A percentile compares a stretch with the other conserved stretches of the same genome.
Conservation (phyloP, 768 basidiomycete species). For the Termitomyces sp. region DNA sequence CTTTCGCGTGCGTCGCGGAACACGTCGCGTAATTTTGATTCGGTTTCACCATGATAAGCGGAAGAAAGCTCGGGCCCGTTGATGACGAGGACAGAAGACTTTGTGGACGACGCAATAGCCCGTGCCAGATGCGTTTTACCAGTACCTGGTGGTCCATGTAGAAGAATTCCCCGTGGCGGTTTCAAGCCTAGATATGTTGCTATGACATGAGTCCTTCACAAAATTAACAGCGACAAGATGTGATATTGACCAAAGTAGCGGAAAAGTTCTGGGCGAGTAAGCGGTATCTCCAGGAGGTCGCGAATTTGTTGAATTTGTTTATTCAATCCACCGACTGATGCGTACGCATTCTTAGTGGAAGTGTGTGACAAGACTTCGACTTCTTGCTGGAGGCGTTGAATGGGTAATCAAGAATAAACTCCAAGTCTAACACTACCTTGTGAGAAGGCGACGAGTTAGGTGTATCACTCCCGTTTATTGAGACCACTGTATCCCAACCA, state of each 20-base stretch:
- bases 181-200: constrained; percentile 55
- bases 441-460: constrained; percentile 19
- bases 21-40: constrained; percentile 82
- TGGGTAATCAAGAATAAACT: constrained; percentile 6
- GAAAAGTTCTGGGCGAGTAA: constrained; percentile 79
- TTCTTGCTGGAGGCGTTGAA: constrained; percentile 30
- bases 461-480: constrained; percentile 30
- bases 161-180: constrained; percentile 91
- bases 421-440: constrained; percentile 24
- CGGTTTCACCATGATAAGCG: constrained; percentile 97
- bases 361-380: constrained; percentile 41
- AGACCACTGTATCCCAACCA: constrained; percentile 63
- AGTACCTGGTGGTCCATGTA: constrained; percentile 95
- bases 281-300: constrained; percentile 80
- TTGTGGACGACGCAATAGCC: constrained; percentile 85
- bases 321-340: constrained; percentile 80
- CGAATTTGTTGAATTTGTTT: constrained; percentile 84
- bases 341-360: constrained; percentile 55
- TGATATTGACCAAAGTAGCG: constrained; percentile 57
- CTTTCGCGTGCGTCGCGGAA: constrained; percentile 78
- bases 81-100: constrained; percentile 84
- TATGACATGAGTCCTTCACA: background rate
- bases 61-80: constrained; percentile 95
- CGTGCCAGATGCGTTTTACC: constrained; percentile 97
- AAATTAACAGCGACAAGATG: background rate